These are phyloP conservation scores for Delonix regia DNA, from an alignment of 306 rosid genomes.

Conservation along the genomic window DNA sequence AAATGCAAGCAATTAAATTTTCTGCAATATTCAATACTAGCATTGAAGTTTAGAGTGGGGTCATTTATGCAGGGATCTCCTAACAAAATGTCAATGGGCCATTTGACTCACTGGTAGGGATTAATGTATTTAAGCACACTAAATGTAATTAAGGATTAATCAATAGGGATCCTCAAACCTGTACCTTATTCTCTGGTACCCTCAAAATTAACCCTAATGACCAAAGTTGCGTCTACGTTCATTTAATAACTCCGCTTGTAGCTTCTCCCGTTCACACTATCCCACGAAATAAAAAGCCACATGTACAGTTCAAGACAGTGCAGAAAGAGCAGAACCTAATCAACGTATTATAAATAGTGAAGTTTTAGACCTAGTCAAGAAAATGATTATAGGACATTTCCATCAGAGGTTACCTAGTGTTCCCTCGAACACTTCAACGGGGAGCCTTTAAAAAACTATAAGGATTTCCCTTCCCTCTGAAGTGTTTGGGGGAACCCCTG, in stretches of 20 bases:
- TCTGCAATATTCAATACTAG: too few relatives aligned
- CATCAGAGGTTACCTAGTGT: constrained; percentile 19
- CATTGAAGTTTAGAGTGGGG: too few relatives aligned
- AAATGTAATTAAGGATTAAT: too few relatives aligned
- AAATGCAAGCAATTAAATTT: too few relatives aligned
- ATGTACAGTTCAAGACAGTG: neutral
- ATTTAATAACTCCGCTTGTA: neutral
- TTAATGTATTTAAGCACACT: too few relatives aligned
- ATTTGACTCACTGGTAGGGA: too few relatives aligned
- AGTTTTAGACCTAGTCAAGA: neutral
- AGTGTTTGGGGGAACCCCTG: constrained; percentile 24
- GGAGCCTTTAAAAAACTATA: neutral
- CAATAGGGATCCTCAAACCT: too few relatives aligned
- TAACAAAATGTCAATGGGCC: too few relatives aligned
- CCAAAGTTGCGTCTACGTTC: constrained; percentile 42
- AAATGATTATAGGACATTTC: too few relatives aligned
- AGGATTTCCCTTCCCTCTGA: neutral
- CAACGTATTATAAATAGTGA: neutral
- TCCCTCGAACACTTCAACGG: constrained; percentile 18
- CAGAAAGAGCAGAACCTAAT: neutral
- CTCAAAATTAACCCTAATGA: neutral
- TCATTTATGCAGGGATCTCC: too few relatives aligned
- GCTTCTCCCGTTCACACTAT: neutral
- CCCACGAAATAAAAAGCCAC: neutral
- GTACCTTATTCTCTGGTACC: neutral